Percentiles rank a stretch among this genome's conserved stretches.
These are phyloP conservation scores for Xylaria cubensis DNA, from an alignment of 495 filamentous ascomycete genomes.

Conservation along the genomic window DNA sequence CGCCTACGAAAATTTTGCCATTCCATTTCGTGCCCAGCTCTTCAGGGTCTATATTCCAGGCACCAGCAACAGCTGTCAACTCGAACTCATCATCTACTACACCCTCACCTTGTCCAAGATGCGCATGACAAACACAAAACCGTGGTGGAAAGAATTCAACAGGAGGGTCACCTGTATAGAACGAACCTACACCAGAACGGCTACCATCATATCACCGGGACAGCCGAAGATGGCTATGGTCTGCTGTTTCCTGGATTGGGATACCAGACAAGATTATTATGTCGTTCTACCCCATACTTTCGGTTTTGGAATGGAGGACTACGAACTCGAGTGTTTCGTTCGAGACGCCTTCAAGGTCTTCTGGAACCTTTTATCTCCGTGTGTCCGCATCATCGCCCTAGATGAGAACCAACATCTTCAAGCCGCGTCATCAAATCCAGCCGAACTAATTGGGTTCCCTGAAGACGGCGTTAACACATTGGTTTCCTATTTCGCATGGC, in stretches of 20 bases:
- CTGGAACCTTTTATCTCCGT: not conserved
- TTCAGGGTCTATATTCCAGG: not conserved
- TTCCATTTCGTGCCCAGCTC: not conserved
- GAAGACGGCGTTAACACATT: not conserved
- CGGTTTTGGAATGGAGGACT: not conserved
- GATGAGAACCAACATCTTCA: not conserved
- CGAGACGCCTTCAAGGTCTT: not conserved
- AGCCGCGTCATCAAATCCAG: not conserved
- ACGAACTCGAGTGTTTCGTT: not conserved
- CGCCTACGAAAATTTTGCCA: not conserved
- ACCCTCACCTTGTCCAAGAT: not conserved
- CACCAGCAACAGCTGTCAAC: not conserved
- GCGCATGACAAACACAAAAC: conserved; percentile 10
- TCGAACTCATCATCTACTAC: not conserved
- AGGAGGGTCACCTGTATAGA: not conserved
- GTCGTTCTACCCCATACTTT: not conserved
- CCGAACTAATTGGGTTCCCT: not conserved
- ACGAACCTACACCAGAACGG: not conserved
- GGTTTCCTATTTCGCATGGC: not conserved
- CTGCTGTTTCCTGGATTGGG: not conserved
- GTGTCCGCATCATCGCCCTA: not conserved
- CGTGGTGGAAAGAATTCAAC: not conserved
- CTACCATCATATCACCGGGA: not conserved
- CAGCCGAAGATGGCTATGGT: not conserved
- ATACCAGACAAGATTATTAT: conserved; percentile 3